A percentile compares a stretch with the other conserved stretches of the same genome.
These are phyloP conservation scores for Aspergillus tubingensis DNA, from an alignment of 2,329 filamentous ascomycete genomes.

Conservation along the genomic window DNA sequence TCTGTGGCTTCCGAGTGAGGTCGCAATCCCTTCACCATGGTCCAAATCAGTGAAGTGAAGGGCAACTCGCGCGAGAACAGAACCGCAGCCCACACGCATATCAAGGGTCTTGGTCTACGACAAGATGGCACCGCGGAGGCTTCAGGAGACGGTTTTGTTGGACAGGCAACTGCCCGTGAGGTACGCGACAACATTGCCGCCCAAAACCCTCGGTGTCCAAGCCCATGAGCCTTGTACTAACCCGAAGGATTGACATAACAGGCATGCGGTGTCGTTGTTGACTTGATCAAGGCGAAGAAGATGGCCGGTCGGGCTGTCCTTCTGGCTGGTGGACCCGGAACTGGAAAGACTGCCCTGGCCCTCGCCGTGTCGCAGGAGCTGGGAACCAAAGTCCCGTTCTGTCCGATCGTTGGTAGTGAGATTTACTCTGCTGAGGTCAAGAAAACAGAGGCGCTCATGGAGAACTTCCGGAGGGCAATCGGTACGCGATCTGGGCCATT, in stretches of 20 bases:
- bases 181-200: constrained; percentile 50
- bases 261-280: constrained; percentile 95
- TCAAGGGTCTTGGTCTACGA: constrained; percentile 88
- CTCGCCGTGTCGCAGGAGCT: constrained; percentile 95
- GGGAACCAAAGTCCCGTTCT: constrained; percentile 97
- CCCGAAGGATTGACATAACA: constrained; percentile 39
- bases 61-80: constrained; percentile 92
- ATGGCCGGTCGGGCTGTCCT: constrained; percentile 95
- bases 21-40: constrained; percentile 57
- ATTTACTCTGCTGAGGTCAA: constrained; percentile 98
- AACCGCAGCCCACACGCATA: constrained; percentile 95
- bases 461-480: constrained; percentile 97
- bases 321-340: constrained; percentile 90
- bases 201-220: background rate
- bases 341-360: constrained; percentile 94
- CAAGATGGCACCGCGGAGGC: constrained; percentile 82
- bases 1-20: constrained; percentile 28
- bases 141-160: constrained; percentile 81
- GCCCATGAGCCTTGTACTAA: constrained; percentile 4
- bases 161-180: constrained; percentile 84
- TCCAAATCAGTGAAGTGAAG: constrained; percentile 92
- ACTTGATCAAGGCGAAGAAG: constrained; percentile 93
- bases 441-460: constrained; percentile 99
- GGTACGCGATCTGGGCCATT: constrained; percentile 51
- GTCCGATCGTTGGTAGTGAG: constrained; percentile 96